These are phyloP conservation scores for Rachicladosporium sp. DNA, from an alignment of 2,329 filamentous ascomycete species.

Conservation along the genomic window DNA sequence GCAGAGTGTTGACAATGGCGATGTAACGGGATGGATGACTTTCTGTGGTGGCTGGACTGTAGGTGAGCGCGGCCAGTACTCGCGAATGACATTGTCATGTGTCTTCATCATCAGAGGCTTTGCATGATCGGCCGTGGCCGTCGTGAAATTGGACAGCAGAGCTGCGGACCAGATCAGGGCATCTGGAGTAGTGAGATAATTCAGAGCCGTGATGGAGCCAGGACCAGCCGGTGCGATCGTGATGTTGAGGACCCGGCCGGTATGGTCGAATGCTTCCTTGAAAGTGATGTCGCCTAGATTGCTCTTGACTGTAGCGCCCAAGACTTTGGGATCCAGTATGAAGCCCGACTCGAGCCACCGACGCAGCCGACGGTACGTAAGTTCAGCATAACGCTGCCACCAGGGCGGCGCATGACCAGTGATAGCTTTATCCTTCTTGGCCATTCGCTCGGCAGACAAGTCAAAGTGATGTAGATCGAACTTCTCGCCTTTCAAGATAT, in stretches of 20 bases:
- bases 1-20: slow-evolving; percentile 57
- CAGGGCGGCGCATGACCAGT: slow-evolving; percentile 22
- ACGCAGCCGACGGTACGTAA: slow-evolving; percentile 51
- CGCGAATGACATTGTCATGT: neutral
- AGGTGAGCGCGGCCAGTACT: slow-evolving; percentile 26
- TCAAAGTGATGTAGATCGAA: slow-evolving; percentile 76
- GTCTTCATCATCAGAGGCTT: no score
- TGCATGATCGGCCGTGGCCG: no score
- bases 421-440: slow-evolving; percentile 11
- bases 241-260: slow-evolving; percentile 81
- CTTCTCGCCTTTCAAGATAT: slow-evolving; percentile 62
- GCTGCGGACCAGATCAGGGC: slow-evolving; percentile 78
- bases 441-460: slow-evolving; percentile 23
- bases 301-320: slow-evolving; percentile 71
- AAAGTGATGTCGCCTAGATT: slow-evolving; percentile 88
- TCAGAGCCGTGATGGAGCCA: slow-evolving; percentile 72
- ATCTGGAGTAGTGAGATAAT: slow-evolving; percentile 86
- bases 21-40: neutral
- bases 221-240: slow-evolving; percentile 65
- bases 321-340: slow-evolving; percentile 66
- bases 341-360: slow-evolving; percentile 68
- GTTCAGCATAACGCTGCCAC: slow-evolving; percentile 27
- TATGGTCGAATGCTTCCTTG: slow-evolving; percentile 77
- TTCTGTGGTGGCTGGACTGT: slow-evolving; percentile 43
- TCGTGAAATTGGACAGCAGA: slow-evolving; percentile 58